These are phyloP conservation scores for Coniochaeta sp. DNA, from an alignment of 2,329 filamentous ascomycete species.

Conservation along the genomic window DNA sequence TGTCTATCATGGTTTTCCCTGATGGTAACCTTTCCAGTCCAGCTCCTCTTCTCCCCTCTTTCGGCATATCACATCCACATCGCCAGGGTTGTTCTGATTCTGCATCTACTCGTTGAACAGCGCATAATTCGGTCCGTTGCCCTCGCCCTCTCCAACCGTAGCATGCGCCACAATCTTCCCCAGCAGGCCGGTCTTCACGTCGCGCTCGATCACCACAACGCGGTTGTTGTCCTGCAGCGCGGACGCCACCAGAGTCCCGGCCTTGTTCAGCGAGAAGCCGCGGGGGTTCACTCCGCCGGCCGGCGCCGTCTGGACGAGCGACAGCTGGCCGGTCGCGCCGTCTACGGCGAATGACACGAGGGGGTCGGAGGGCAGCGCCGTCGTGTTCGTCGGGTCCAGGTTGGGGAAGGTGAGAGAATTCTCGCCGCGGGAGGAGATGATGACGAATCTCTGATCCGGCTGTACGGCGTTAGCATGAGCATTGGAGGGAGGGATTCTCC, in stretches of 20 bases:
- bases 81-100: neutral
- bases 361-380: conserved; percentile 50
- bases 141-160: conserved; percentile 33
- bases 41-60: neutral
- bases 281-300: conserved; percentile 59
- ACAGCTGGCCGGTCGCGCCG: conserved; percentile 42
- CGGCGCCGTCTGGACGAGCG: conserved; percentile 48
- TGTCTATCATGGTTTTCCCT: neutral
- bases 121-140: conserved; percentile 29
- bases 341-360: conserved; percentile 56
- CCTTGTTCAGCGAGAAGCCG: conserved; percentile 59
- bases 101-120: conserved; percentile 35
- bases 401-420: neutral
- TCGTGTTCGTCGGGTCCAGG: conserved; percentile 23
- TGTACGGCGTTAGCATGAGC: conserved; percentile 14
- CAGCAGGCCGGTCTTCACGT: conserved; percentile 52
- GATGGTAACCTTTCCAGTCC: neutral
- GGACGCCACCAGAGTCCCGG: conserved; percentile 57
- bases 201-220: conserved; percentile 54
- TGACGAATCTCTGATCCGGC: conserved; percentile 55
- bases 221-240: conserved; percentile 56
- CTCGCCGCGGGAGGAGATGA: conserved; percentile 58
- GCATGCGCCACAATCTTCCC: conserved; percentile 33
- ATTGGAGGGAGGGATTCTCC: conserved; percentile 1
- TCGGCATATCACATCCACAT: no score